phyloP scores from a whole-genome alignment of 2,329 filamentous ascomycete genomes.

The Dactylellina parvicollis region DNA sequence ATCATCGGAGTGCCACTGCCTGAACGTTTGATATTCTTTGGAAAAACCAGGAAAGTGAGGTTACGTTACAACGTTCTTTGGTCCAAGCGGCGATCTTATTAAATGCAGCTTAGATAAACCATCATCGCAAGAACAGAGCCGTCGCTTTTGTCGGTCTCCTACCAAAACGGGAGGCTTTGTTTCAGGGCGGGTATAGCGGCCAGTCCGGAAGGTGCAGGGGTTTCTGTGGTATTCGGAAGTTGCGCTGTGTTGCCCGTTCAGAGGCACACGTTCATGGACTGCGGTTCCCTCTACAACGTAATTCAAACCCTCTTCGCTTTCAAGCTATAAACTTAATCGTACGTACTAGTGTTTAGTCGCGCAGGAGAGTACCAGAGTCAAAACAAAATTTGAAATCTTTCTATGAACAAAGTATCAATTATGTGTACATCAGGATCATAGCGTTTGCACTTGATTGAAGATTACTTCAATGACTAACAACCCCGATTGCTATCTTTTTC shows the following conservation, averaged over 20 bases:
- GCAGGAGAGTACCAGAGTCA: too few relatives aligned
- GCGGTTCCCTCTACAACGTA: too few relatives aligned
- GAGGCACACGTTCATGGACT: too few relatives aligned
- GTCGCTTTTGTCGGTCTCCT: slow-evolving; percentile 36
- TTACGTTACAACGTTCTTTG: slow-evolving; percentile 44
- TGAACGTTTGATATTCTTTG: neutral
- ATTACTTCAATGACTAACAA: too few relatives aligned
- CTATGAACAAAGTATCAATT: too few relatives aligned
- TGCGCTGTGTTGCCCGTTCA: slow-evolving; percentile 4
- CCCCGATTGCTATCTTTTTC: too few relatives aligned
- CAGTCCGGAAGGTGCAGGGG: neutral
- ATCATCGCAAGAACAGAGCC: slow-evolving; percentile 8
- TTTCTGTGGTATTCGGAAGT: slow-evolving; percentile 20
- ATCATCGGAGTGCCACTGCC: neutral
- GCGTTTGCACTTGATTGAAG: too few relatives aligned
- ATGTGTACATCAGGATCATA: too few relatives aligned
- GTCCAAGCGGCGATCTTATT: slow-evolving; percentile 20
- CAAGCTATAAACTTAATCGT: too few relatives aligned
- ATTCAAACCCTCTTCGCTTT: too few relatives aligned
- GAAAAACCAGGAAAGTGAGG: slow-evolving; percentile 12
- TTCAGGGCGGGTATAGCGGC: slow-evolving; percentile 18
- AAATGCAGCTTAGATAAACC: slow-evolving; percentile 14
- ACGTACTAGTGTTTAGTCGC: too few relatives aligned
- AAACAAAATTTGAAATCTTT: too few relatives aligned
- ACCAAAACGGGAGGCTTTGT: slow-evolving; percentile 38